Base-by-base conservation (phyloP, 306 rosid genomes). In the Sechiopsis laciniata region DNA sequence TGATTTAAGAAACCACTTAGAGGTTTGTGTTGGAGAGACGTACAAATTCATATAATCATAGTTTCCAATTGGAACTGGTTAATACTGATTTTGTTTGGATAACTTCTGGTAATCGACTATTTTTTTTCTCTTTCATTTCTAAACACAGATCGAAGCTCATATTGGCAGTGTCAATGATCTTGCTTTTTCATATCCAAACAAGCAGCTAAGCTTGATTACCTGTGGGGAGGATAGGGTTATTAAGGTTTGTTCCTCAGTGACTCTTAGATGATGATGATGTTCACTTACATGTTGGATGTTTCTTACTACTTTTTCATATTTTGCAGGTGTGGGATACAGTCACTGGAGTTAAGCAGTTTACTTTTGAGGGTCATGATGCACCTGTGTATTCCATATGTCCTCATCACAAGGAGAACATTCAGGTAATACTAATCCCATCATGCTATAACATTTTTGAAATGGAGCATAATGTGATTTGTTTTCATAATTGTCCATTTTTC, bases 151-250 rank as follows among this genome's bases (percentile, higher is more conserved):
- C 24, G 99, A 95, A 58, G 99, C 99, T 65, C 99, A 95, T 82
- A 75, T 75, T 80, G 99, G 99, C 73, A 91, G 93, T 81, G 99
- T 95, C 76, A 91, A 91, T 80, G 99, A 95, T 85, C 92, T 95
- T 73, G 96, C 99, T 26, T 95, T 95, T 85, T 85, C 99, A 74
- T 89, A 89, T 78, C 99, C 99, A 74, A 91, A 91, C 94, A 95
- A 88, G 76, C 99, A 91, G 75, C 96, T 88, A 10, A 89, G 92
- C 76, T 80, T 95, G 74, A 91, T 95, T 68, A 91, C 97, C 46
- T 95, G 99, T 74, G 99, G 99, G 73, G 99, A 91, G 73, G 99
- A 95, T 82, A 87, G 99, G 82, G 83, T 88, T 83, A 91, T 95
- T 74, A 95, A 95, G 97, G 99, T 95, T 79, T 77, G 95, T 83